Evolutionary conservation across 805 yeast species (phyloP), one percentile per base, ranked within the genome.

Genomic region (Saccharomyces eubayanus): DNA sequence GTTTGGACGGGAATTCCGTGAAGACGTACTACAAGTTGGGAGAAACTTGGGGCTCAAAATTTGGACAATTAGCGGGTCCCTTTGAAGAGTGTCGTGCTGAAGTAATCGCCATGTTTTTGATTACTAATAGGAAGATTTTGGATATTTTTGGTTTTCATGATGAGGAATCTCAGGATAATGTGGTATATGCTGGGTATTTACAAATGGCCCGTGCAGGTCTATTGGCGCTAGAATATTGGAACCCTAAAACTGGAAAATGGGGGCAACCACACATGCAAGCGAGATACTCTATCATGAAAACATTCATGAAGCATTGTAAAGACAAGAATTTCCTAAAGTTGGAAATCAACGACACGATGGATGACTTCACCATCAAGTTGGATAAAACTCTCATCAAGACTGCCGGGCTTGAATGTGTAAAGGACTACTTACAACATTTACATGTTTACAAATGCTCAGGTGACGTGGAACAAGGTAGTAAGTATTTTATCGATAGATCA

Each of bases 251-350:
- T 29, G 73, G 75, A 55, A 89, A 88, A 71, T 89, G 96, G 96
- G 96, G 96, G 30, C 97, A 89, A 73, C 84, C 97, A 12, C 97
- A 89, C 68, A 88, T 89, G 89, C 96, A 89, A 73, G 96, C 96
- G 3, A 77, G 97, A 69, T 89, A 79, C 71, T 88, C 94, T 31
- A 89, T 89, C 60, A 77, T 87, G 77, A 87, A 87, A 72, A 78
- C 84, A 12, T 83, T 87, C 66, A 71, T 86, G 62, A 77, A 82
- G 52, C 68, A 65, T 48, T 57, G 63, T 27, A 84, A 89, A 0
- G 83, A 86, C 29, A 70, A 73, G 27, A 78, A 73, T 16, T 84
- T 89, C 43, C 83, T 83, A 28, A 72, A 74, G 49, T 71, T 89
- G 50, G 76, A 75, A 40, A 73, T 76, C 61, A 64, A 77, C 12